phyloP scores from a whole-genome alignment of 257 asterid species.

The Orobanche coerulescens region DNA sequence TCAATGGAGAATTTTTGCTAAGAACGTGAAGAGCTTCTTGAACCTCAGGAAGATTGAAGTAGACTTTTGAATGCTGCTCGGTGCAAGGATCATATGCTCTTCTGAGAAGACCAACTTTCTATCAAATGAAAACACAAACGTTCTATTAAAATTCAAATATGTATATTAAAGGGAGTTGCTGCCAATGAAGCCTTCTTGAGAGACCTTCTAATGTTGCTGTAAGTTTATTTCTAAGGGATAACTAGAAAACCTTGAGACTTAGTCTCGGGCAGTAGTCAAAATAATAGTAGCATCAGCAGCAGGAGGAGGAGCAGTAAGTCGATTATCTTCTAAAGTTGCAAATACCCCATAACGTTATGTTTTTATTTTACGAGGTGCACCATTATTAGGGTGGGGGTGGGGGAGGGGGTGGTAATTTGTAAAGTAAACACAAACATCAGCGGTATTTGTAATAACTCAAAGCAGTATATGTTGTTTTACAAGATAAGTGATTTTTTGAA shows the following conservation, averaged over 20 bases:
- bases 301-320: no score
- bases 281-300: no score
- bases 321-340: not conserved
- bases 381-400: no score
- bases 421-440: no score
- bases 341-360: no score
- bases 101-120: constrained; percentile 57
- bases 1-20: constrained; percentile 32
- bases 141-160: constrained; percentile 26
- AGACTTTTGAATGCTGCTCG: constrained; percentile 61
- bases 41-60: constrained; percentile 95
- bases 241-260: no score
- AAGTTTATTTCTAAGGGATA: not conserved
- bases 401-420: no score
- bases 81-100: constrained; percentile 89
- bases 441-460: no score
- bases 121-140: constrained; percentile 20
- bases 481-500: no score
- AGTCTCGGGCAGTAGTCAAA: no score
- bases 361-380: no score
- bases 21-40: constrained; percentile 79
- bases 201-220: not conserved
- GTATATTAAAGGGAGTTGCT: not conserved
- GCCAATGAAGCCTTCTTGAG: not conserved
- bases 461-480: no score